Percentiles rank a stretch among this genome's conserved stretches.
Conservation (phyloP, 2,329 filamentous ascomycete species). For the Arthrobotrys iridis region DNA sequence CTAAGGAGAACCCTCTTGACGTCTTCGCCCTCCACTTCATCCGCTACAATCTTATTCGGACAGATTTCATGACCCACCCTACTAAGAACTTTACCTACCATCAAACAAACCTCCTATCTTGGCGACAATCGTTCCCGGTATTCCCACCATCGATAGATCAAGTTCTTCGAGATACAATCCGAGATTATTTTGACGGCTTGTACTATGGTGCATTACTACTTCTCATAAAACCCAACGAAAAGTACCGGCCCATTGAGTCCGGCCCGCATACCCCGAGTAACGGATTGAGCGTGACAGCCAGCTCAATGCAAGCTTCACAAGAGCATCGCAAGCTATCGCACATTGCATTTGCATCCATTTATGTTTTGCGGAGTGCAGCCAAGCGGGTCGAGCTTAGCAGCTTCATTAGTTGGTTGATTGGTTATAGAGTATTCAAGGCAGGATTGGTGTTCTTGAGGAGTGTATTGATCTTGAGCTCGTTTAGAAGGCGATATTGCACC, state of each 20-base stretch:
- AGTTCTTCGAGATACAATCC: slow-evolving; percentile 39
- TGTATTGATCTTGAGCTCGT: slow-evolving; percentile 42
- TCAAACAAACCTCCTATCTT: slow-evolving; percentile 48
- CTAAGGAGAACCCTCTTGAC: slow-evolving; percentile 46
- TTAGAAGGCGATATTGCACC: slow-evolving; percentile 50
- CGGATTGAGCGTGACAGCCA: not conserved
- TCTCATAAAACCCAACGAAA: slow-evolving; percentile 44
- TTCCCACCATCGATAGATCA: slow-evolving; percentile 48
- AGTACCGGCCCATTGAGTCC: slow-evolving; percentile 30
- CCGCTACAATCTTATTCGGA: slow-evolving; percentile 52
- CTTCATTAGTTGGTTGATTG: slow-evolving; percentile 51
- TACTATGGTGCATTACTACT: slow-evolving; percentile 49
- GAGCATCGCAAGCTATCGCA: slow-evolving; percentile 50
- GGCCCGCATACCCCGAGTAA: not conserved
- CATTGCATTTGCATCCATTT: slow-evolving; percentile 51
- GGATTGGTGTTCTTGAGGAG: slow-evolving; percentile 48
- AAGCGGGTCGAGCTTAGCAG: slow-evolving; percentile 48
- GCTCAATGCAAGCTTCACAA: slow-evolving; percentile 25
- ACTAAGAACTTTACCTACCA: slow-evolving; percentile 50
- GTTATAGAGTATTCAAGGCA: slow-evolving; percentile 52
- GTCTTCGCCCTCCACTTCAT: slow-evolving; percentile 53
- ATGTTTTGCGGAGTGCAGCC: slow-evolving; percentile 48
- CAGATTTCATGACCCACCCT: slow-evolving; percentile 51
- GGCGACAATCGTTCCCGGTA: slow-evolving; percentile 46
- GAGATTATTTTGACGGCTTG: slow-evolving; percentile 50